Evolutionary conservation across 805 yeast genomes (phyloP), one percentile per base, ranked within the genome.

Genomic region (baker's yeast (Saccharomyces cerevisiae)): DNA sequence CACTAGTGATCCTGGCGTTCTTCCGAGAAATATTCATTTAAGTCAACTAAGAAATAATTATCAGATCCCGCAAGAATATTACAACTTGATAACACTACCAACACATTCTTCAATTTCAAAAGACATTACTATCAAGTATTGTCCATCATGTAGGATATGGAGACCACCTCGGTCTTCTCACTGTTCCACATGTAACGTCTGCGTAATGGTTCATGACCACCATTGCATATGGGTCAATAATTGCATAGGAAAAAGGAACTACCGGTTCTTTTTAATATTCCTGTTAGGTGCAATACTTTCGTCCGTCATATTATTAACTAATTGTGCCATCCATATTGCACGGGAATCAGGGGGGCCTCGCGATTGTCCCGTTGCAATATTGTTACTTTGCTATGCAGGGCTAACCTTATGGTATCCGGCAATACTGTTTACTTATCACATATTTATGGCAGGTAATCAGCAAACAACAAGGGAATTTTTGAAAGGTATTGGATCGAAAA

Each of bases 111-210:
- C 47, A 27, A 50, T 52, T 29, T 56, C 24, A 21, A 47, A 48
- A 10, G 26, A n/a, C 14, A 49, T 53, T 9, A 58, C 54, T 1
- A 80, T 81, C 26, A 80, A 80, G 60, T 84, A 84, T 65, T 85
- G 91, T 61, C 49, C 78, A 1, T 76, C 84, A 0, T 88, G 96
- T 63, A 70, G 79, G 30, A 76, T 82, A 47, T 87, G 95, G 92
- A 70, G 92, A 59, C 85, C 89, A 9, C 88, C 90, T 1, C 70
- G 95, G 52, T 71, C 90, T 0, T 80, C 85, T 53, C 96, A 88
- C 67, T 88, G 96, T 63, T 75, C 83, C 1, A 73, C 74, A 2
- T 88, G 96, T 69, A 81, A 80, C 57, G 73, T 74, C 6, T 89
- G 96, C 63, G 73, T 87, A 21, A 65, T 75, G 36, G 67, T 74